Percentiles rank a stretch among this genome's conserved stretches.
phyloP scores from a whole-genome alignment of 2,329 filamentous ascomycete genomes.

The Colletotrichum incanum region DNA sequence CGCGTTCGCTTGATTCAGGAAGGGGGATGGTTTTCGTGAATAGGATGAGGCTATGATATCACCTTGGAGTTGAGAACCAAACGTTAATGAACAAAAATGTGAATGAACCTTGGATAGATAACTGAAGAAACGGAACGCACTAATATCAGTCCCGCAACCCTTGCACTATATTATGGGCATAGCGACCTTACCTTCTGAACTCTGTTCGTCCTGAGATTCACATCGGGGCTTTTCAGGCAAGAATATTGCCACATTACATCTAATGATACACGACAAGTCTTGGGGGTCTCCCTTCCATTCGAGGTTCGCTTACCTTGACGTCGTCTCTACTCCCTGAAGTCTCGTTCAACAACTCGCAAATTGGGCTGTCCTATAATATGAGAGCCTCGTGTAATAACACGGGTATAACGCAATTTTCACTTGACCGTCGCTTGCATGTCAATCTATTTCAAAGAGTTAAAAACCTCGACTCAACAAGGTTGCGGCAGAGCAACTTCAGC shows the following conservation, averaged over 20 bases:
- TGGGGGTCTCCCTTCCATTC: neutral
- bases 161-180: neutral
- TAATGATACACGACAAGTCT: neutral
- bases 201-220: neutral
- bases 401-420: neutral
- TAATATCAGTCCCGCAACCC: no score
- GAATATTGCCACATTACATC: neutral
- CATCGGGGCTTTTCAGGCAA: neutral
- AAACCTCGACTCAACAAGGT: neutral
- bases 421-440: neutral
- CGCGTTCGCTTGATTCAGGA: conserved; percentile 9
- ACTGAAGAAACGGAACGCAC: neutral
- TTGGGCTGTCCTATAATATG: neutral
- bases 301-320: neutral
- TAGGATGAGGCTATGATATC: neutral
- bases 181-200: neutral
- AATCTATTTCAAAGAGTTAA: neutral
- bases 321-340: neutral
- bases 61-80: neutral
- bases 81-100: neutral
- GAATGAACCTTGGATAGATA: no score
- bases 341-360: neutral
- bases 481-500: no score
- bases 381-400: neutral
- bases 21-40: neutral